Conservation (phyloP, 768 basidiomycete genomes). For the Boletus coccyginus region DNA sequence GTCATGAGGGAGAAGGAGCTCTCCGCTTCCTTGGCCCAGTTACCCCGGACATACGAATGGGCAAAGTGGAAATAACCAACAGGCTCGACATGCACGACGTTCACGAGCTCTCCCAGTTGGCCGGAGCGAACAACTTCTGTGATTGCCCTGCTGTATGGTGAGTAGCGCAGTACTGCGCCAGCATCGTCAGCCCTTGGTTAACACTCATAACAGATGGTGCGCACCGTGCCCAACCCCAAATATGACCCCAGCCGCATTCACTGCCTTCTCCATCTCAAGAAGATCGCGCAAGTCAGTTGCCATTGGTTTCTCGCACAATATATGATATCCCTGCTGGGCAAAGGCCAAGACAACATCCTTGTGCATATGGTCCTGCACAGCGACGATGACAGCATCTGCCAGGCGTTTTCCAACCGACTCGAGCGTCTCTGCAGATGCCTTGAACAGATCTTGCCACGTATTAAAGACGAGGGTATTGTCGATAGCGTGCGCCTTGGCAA, state of each 20-base stretch:
- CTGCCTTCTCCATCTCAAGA: slow-evolving; percentile 67
- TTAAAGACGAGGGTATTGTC: slow-evolving; percentile 69
- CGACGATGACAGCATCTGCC: slow-evolving; percentile 78
- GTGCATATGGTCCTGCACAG: slow-evolving; percentile 82
- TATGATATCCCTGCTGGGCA: slow-evolving; percentile 79
- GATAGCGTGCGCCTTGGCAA: slow-evolving; percentile 56
- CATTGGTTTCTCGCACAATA: slow-evolving; percentile 93
- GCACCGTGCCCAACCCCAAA: slow-evolving; percentile 88
- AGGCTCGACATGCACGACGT: slow-evolving; percentile 82
- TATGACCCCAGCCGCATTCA: slow-evolving; percentile 66
- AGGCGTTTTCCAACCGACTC: slow-evolving; percentile 63
- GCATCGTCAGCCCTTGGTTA: not conserved
- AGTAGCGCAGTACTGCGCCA: slow-evolving; percentile 75
- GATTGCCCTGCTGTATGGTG: slow-evolving; percentile 74
- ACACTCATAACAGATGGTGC: slow-evolving; percentile 4
- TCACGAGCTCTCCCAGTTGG: slow-evolving; percentile 72
- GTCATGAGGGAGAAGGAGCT: slow-evolving; percentile 86
- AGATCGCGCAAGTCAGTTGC: slow-evolving; percentile 73
- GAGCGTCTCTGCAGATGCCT: slow-evolving; percentile 66
- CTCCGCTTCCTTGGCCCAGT: slow-evolving; percentile 67
- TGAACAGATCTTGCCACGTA: slow-evolving; percentile 67
- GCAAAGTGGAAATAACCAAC: slow-evolving; percentile 88
- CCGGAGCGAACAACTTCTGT: slow-evolving; percentile 70
- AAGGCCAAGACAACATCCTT: slow-evolving; percentile 71
- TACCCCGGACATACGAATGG: slow-evolving; percentile 84